A percentile compares a stretch with the other conserved stretches of the same genome.
phyloP scores from a whole-genome alignment of 768 basidiomycete genomes.

The Mycena pura region DNA sequence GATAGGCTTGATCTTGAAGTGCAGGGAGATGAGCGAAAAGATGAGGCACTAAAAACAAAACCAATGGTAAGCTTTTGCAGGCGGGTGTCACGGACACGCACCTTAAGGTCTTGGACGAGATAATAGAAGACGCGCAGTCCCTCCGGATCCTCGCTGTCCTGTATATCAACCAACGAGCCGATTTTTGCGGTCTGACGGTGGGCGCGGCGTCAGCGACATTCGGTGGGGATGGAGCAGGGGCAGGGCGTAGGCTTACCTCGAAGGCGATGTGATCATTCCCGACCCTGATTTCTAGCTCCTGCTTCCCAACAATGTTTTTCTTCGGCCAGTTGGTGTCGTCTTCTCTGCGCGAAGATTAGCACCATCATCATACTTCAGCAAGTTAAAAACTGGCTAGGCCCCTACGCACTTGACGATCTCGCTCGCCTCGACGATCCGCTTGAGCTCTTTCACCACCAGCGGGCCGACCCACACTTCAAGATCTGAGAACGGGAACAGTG shows the following conservation, averaged over 20 bases:
- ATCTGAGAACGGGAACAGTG: neutral
- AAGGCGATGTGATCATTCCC: conserved; percentile 97
- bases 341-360: conserved; percentile 67
- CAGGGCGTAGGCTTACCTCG: conserved; percentile 66
- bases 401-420: conserved; percentile 88
- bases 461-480: conserved; percentile 91
- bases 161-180: conserved; percentile 94
- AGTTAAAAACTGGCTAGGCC: neutral
- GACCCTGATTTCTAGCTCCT: conserved; percentile 94
- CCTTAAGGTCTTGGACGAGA: conserved; percentile 97
- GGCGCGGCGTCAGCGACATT: neutral
- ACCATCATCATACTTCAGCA: neutral
- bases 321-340: conserved; percentile 99
- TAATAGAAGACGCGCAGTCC: conserved; percentile 98
- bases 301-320: conserved; percentile 98
- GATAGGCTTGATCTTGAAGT: conserved; percentile 99
- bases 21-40: conserved; percentile 96
- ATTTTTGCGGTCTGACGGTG: conserved; percentile 90
- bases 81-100: conserved; percentile 38
- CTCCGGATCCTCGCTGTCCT: conserved; percentile 96
- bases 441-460: conserved; percentile 91
- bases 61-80: too few relatives aligned
- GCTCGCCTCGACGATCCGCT: conserved; percentile 89
- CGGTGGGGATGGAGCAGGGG: neutral
- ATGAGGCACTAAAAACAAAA: conserved; percentile 79